Base-by-base conservation (phyloP, 225 moss, liverwort and hornwort species). In the Thuidium tamariscinum region DNA sequence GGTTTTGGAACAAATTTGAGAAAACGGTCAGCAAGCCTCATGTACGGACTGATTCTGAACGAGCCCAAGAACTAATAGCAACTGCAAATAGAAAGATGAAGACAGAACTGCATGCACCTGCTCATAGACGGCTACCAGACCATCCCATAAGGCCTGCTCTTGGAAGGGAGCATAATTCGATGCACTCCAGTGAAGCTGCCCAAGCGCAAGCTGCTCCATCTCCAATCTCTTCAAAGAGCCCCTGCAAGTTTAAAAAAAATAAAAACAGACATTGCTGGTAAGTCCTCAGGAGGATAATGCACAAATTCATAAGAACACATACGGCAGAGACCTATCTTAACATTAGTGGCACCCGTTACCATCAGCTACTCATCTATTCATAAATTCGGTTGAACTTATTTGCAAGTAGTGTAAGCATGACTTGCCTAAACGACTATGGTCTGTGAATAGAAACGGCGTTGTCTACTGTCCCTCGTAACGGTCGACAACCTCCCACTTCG, bases 181-280 rank as follows among this genome's bases (percentile, higher is more conserved):
- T 61, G 98, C 85, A 89, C 96, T 97, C 98, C 98, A 99, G 83
- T 99, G 98, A 5, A 99, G 93, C 90, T 99, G 98, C 82, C 97
- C 98, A 42, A 99, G 92, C 20, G 96, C 98, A 76, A 99, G 94
- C 91, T 96, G 97, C 82, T 94, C 97, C 90, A 99, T 91, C 84
- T 94, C 91, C 88, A 99, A 86, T 89, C 98, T 92, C 77, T 64
- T 93, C 88, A 99, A 87, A 42, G 98, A 99, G 37, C 95, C 92
- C 89, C 97, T 96, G 90, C 32, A 82, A 73, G 65, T 73, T 75
- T 7, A 12, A 23, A 75, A 84, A 10, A 80, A 19, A 54, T 59
- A 10, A 19, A 48, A 83, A 26, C 46, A 60, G 70, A 82, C 36
- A 42, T n/a, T 59, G 77, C 63, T 71, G 25, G 37, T 71, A 60